phyloP scores from a whole-genome alignment of 2,329 filamentous ascomycete species.

The Paecilomyces formosus region DNA sequence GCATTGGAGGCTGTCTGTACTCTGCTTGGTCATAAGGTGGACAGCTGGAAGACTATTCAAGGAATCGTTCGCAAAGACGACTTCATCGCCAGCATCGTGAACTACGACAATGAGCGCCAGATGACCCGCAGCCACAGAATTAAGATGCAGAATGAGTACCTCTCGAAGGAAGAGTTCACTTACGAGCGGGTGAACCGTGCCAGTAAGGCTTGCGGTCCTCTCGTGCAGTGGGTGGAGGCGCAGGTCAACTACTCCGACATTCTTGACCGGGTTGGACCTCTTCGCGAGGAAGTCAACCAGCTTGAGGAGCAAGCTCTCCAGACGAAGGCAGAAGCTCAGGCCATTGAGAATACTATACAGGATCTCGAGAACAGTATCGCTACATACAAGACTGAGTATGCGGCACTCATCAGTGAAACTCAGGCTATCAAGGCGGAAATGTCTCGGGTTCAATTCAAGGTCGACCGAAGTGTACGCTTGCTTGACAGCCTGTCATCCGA shows the following conservation, averaged over 20 bases:
- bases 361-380: constrained; percentile 84
- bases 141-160: constrained; percentile 88
- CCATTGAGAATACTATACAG: constrained; percentile 79
- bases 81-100: constrained; percentile 96
- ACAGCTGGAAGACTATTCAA: constrained; percentile 87
- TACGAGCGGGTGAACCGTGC: constrained; percentile 94
- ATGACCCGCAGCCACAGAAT: constrained; percentile 78
- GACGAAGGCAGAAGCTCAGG: constrained; percentile 88
- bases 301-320: constrained; percentile 83
- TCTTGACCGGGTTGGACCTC: constrained; percentile 82
- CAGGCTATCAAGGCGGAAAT: constrained; percentile 97
- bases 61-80: constrained; percentile 84
- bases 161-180: constrained; percentile 91
- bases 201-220: constrained; percentile 90
- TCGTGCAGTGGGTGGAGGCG: constrained; percentile 94
- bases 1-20: constrained; percentile 96
- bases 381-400: constrained; percentile 94
- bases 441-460: constrained; percentile 94
- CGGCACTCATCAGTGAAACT: constrained; percentile 89
- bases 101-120: constrained; percentile 89
- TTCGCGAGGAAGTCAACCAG: constrained; percentile 80
- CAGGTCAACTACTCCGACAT: constrained; percentile 99
- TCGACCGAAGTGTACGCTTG: constrained; percentile 87
- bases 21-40: constrained; percentile 79
- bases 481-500: constrained; percentile 94